phyloP scores from a whole-genome alignment of 495 filamentous ascomycete species.

The Xylaria flabelliformis region DNA sequence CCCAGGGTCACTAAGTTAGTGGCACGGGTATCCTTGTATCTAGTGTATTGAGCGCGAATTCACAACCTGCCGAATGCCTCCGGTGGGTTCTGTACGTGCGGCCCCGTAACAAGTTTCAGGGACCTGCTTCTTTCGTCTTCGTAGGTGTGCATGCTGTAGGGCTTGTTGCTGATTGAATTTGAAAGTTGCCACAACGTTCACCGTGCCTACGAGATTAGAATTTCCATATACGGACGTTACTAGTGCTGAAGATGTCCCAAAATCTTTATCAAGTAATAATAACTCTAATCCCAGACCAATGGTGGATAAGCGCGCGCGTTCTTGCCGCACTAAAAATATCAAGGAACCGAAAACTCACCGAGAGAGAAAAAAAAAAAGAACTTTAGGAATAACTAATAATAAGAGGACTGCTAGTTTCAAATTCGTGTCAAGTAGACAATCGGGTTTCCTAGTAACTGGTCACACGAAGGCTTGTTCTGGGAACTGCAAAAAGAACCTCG shows the following conservation, averaged over 20 bases:
- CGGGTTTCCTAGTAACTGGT: neutral
- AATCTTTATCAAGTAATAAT: constrained; percentile 17
- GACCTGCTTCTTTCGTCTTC: constrained; percentile 27
- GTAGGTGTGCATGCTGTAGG: constrained; percentile 3
- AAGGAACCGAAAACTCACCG: constrained; percentile 19
- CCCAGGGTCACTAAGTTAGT: constrained; percentile 1
- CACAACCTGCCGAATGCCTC: constrained; percentile 10
- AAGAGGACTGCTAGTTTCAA: constrained; percentile 2
- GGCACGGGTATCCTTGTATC: constrained; percentile 5
- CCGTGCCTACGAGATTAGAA: neutral
- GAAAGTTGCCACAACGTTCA: neutral
- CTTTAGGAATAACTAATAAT: constrained; percentile 16
- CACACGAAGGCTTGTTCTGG: neutral
- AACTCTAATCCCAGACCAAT: constrained; percentile 19
- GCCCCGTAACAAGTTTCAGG: constrained; percentile 9
- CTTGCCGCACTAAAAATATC: constrained; percentile 19
- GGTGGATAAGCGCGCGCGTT: constrained; percentile 18
- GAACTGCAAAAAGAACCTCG: neutral
- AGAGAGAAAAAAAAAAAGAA: neutral
- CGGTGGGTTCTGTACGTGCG: constrained; percentile 8
- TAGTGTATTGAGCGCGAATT: constrained; percentile 15
- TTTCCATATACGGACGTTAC: constrained; percentile 7
- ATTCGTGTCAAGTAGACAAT: neutral
- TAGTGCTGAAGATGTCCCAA: neutral
- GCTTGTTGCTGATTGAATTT: neutral